Conservation (phyloP, 495 filamentous ascomycete species). For the Ramalina peruviana region DNA sequence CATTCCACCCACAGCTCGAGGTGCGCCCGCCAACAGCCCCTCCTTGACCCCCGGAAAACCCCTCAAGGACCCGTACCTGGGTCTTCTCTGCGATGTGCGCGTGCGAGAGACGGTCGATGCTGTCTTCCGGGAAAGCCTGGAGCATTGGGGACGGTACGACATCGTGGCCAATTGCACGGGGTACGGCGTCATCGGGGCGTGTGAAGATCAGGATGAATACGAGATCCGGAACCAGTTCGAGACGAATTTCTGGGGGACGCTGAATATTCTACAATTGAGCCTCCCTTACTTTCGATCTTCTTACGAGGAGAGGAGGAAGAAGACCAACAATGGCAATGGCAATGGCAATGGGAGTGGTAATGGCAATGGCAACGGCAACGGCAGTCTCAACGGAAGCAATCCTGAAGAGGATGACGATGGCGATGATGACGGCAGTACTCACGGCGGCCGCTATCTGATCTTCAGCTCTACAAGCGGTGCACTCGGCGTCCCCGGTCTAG, state of each 20-base stretch:
- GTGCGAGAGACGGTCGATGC: conserved; percentile 60
- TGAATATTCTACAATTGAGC: conserved; percentile 85
- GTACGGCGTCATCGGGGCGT: conserved; percentile 88
- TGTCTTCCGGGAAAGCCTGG: conserved; percentile 53
- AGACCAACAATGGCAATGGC: background rate
- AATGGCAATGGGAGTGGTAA: too few species aligned
- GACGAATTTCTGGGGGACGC: conserved; percentile 81
- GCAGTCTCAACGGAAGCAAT: background rate
- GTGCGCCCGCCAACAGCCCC: background rate
- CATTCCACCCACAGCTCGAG: background rate
- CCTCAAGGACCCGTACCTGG: conserved; percentile 36
- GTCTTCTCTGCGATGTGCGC: conserved; percentile 79
- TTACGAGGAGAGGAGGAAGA: background rate
- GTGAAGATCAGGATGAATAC: conserved; percentile 91
- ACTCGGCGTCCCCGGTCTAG: conserved; percentile 78
- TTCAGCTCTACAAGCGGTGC: conserved; percentile 86
- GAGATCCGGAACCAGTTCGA: conserved; percentile 95
- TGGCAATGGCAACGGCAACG: too few species aligned
- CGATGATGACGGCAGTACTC: conserved; percentile 19
- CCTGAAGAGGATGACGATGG: background rate
- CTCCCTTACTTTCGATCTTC: conserved; percentile 71
- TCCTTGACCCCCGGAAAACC: conserved; percentile 23
- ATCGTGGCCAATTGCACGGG: conserved; percentile 84
- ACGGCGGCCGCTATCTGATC: conserved; percentile 72
- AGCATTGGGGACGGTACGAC: conserved; percentile 69